Base-by-base conservation (phyloP, 1,284 basidiomycete genomes). In the Ceratobasidium sp. region DNA sequence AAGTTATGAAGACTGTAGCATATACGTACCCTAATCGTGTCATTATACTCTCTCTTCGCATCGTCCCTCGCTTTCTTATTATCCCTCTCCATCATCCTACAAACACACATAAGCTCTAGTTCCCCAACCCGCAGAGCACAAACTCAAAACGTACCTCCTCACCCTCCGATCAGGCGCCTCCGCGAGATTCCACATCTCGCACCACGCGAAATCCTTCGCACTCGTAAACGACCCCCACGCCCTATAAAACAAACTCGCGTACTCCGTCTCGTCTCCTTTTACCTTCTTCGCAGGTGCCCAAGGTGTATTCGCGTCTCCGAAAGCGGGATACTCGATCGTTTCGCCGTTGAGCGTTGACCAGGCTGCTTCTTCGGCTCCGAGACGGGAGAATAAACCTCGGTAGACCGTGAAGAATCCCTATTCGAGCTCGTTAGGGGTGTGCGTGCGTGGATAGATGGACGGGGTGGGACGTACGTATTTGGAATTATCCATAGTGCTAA, bases 381-480 rank as follows among this genome's bases (percentile, higher is more conserved):
- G 87, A 1, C 96, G 90, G 33, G 88, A 85, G 82, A 99, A 99
- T 1, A 99, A 86, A 76, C 95, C 94, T 24, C 92, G 89, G 81
- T 96, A 99, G 8, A 98, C 90, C 0, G 92, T 91, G 82, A 90
- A 99, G 85, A 99, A 99, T 56, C 95, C 89, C 94, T 98, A 75
- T 2, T 75, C 36, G 36, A 41, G 36, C 11, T 53, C 63, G 22
- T 45, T 45, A 45, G 33, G 31, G n/a, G 27, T n/a, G 3, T 47
- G 29, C 65, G 19, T 67, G 57, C n/a, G n/a, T 17, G 59, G 15
- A 15, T 1, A 19, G 24, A 36, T 6, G n/a, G 47, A 14, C 27
- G 33, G 2, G 33, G 22, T 9, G 22, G 56, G 24, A 79, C 89
- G 72, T 80, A 95, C 95, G 76, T 92, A 88, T 31, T 88, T 86